Percentiles rank a stretch among this genome's conserved stretches.
Evolutionary conservation across 2,329 filamentous ascomycete species (phyloP).

Genomic region (Talaromyces rugulosus): DNA sequence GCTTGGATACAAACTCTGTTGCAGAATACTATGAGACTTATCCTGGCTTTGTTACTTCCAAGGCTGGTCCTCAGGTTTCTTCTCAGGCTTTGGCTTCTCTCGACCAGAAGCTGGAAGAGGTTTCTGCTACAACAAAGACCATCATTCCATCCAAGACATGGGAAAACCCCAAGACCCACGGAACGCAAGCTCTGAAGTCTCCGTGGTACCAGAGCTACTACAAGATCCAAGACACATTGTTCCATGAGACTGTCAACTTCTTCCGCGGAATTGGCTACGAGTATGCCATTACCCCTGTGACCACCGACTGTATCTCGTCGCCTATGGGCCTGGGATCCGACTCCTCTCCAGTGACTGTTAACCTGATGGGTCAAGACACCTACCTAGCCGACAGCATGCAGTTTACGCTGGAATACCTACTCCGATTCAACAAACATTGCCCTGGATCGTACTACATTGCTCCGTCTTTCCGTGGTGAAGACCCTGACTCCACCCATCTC

Average conservation of each 20-base stretch:
- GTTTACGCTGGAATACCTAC: background rate
- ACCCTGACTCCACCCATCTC: constrained; percentile 1
- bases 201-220: background rate
- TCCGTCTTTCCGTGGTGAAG: constrained; percentile 1
- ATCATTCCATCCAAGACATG: background rate
- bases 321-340: constrained; percentile 2
- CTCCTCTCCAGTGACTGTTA: background rate
- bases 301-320: background rate
- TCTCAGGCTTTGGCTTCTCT: no score
- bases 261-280: background rate
- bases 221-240: background rate
- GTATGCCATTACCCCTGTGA: background rate
- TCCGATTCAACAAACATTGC: background rate
- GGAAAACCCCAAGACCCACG: background rate
- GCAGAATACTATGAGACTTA: no score
- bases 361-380: background rate
- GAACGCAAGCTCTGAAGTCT: background rate
- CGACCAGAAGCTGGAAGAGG: no score
- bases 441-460: background rate
- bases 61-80: no score
- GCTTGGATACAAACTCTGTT: no score
- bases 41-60: no score
- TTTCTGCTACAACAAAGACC: no score
- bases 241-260: background rate
- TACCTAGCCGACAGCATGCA: background rate